Base-by-base conservation (phyloP, 2,329 filamentous ascomycete species). In the Epicoccum sorghinum region DNA sequence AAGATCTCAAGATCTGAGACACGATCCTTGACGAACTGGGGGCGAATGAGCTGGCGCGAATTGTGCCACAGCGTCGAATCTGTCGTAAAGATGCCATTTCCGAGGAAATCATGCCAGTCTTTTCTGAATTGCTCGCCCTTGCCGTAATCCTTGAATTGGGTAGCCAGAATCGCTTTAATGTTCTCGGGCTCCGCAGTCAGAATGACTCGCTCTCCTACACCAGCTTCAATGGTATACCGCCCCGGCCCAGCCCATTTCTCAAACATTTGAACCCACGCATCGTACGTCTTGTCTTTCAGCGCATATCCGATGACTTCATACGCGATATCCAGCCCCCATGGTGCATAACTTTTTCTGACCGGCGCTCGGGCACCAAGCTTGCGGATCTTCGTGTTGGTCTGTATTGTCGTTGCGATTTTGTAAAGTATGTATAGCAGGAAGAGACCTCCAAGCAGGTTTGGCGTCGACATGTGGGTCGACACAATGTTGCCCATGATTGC, bases 91-190 rank as follows among this genome's bases (percentile, higher is more conserved):
- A 86, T 85, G 50, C 85, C 85, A 65, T 91, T 83, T 23, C 89
- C 89, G 18, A 96, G 78, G 59, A 90, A 96, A 12, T 86, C 84
- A 52, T 84, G 81, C 88, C 89, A 96, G 46, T 92, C 88, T 7
- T 75, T 64, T 65, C 93, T 88, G 76, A 96, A 96, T 22, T 80
- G 75, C 58, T 86, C 76, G 6, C 92, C 91, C 71, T 96, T 92
- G 65, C 92, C 93, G 69, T 87, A 97, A 68, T 96, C 90, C 36
- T 77, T 77, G 69, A 97, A 97, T 69, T 96, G 91, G 1, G 88
- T 89, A 0, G 92, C 90, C n/a, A 97, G 80, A 22, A 97, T 82
- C 5, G 93, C 90, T 74, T 96, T 96, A 78, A 96, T 89, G 70
- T 96, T 96, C 67, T 96, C 91, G 0, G 89, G 89, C 62, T 96